Conservation (phyloP, 2,329 filamentous ascomycete species). For the Phoma sp. region DNA sequence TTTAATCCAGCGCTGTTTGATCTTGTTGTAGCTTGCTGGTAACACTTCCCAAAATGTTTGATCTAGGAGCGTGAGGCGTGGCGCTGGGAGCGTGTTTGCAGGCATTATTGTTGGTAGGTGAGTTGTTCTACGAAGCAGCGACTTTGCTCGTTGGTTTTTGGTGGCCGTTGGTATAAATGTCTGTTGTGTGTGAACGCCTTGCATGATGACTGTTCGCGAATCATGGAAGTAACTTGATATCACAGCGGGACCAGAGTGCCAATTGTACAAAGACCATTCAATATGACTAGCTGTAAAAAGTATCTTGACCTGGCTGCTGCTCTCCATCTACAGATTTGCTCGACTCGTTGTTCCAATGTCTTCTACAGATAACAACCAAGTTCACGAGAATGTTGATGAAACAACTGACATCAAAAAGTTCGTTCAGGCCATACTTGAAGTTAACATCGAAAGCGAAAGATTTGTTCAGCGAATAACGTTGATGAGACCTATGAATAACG, state of each 20-base stretch:
- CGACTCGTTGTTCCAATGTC: background rate
- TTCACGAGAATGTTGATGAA: background rate
- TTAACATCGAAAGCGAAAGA: background rate
- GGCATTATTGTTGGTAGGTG: background rate
- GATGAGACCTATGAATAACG: accelerated
- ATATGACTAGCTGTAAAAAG: background rate
- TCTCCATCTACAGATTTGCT: background rate
- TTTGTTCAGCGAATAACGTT: background rate
- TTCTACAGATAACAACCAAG: background rate
- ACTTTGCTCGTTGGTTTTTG: background rate
- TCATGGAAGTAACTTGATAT: background rate
- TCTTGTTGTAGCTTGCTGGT: constrained; percentile 6
- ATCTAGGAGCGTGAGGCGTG: constrained; percentile 1
- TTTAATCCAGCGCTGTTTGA: constrained; percentile 4
- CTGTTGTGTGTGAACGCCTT: background rate
- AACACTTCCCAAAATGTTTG: constrained; percentile 10
- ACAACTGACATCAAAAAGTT: constrained; percentile 1
- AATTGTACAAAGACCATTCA: background rate
- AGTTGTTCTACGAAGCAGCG: background rate
- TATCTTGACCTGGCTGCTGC: background rate
- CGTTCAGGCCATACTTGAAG: background rate
- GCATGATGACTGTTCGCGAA: background rate
- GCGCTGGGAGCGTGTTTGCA: background rate
- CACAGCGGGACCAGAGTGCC: background rate
- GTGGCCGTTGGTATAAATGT: background rate